Conservation (phyloP, 2,329 filamentous ascomycete genomes). For the Ophiosphaerella korrae region DNA sequence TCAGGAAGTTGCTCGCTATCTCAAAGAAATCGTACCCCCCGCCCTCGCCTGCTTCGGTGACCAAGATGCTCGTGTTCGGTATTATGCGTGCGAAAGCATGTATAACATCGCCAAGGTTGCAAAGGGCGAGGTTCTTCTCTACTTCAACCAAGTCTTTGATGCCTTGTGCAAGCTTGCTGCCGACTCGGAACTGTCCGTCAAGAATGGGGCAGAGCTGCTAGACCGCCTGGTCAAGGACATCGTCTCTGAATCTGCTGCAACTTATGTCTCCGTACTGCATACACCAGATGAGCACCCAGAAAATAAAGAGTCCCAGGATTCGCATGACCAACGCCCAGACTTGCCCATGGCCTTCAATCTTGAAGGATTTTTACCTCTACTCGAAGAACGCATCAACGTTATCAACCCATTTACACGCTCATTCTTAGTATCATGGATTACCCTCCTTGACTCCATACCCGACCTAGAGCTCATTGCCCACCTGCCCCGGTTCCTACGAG, state of each 20-base stretch:
- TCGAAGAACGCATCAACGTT: slow-evolving; percentile 93
- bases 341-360: slow-evolving; percentile 90
- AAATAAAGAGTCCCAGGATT: slow-evolving; percentile 37
- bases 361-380: slow-evolving; percentile 84
- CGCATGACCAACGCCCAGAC: slow-evolving; percentile 26
- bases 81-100: slow-evolving; percentile 99
- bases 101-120: slow-evolving; percentile 99
- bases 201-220: slow-evolving; percentile 94
- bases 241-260: slow-evolving; percentile 90
- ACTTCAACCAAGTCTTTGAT: slow-evolving; percentile 99
- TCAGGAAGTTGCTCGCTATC: slow-evolving; percentile 87
- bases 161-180: slow-evolving; percentile 96
- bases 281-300: slow-evolving; percentile 60
- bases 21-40: slow-evolving; percentile 92
- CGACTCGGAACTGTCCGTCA: slow-evolving; percentile 94
- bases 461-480: slow-evolving; percentile 94
- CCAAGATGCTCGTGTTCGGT: slow-evolving; percentile 94
- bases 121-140: slow-evolving; percentile 94
- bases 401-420: slow-evolving; percentile 93
- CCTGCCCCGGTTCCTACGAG: slow-evolving; percentile 87
- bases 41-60: slow-evolving; percentile 97
- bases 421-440: slow-evolving; percentile 96
- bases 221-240: slow-evolving; percentile 97
- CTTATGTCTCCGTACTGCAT: slow-evolving; percentile 89
- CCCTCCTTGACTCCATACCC: slow-evolving; percentile 90